Percentiles rank a stretch among this genome's conserved stretches.
Evolutionary conservation across 495 filamentous ascomycete species (phyloP).

Genomic region (Aspergillus homomorphus): DNA sequence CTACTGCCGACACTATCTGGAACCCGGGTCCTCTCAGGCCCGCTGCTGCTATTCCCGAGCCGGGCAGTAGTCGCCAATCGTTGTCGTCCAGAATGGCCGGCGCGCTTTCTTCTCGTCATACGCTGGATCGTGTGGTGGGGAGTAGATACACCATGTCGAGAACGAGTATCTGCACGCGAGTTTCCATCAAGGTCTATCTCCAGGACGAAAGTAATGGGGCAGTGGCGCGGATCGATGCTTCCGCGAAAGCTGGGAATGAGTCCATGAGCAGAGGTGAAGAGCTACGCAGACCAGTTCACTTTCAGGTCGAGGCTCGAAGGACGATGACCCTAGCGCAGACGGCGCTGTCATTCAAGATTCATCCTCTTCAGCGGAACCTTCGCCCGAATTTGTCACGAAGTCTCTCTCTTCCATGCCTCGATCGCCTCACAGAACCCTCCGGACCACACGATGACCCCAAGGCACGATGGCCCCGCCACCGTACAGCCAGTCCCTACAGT

Average conservation of each 20-base stretch:
- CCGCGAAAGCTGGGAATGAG: neutral
- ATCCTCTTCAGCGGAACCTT: neutral
- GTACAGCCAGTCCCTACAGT: neutral
- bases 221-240: neutral
- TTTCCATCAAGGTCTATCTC: neutral
- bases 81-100: conserved; percentile 7
- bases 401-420: conserved; percentile 19
- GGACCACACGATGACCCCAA: neutral
- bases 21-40: conserved; percentile 14
- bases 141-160: neutral
- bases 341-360: neutral
- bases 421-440: neutral
- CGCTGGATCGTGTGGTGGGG: neutral
- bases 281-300: neutral
- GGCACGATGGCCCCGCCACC: neutral
- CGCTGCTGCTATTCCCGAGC: neutral
- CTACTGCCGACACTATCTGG: conserved; percentile 28
- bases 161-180: neutral
- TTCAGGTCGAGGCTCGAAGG: neutral
- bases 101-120: conserved; percentile 4
- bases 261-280: neutral
- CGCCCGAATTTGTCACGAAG: conserved; percentile 1
- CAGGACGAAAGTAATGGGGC: neutral
- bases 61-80: neutral
- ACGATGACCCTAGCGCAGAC: neutral